These are phyloP conservation scores for Penicillium sp. DNA, from an alignment of 2,329 filamentous ascomycete genomes.

Conservation along the genomic window DNA sequence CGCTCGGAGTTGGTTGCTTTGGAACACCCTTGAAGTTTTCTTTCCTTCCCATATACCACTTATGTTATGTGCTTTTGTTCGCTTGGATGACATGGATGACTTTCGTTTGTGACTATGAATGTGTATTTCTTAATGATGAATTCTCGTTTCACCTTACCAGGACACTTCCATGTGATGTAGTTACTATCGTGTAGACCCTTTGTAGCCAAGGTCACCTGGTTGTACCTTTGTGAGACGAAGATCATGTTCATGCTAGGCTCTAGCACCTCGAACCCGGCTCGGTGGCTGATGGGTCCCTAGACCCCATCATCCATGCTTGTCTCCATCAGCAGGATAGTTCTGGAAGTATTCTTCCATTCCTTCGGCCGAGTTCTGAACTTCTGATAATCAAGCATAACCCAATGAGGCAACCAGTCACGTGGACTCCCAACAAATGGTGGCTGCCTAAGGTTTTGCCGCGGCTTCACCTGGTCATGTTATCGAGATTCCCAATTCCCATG, in stretches of 20 bases:
- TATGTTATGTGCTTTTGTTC: conserved; percentile 13
- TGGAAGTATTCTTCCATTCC: neutral
- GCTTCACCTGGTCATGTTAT: conserved; percentile 10
- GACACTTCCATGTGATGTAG: conserved; percentile 17
- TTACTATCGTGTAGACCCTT: conserved; percentile 6
- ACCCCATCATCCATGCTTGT: too few relatives aligned
- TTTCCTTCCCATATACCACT: conserved; percentile 26
- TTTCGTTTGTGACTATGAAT: conserved; percentile 10
- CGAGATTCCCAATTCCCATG: neutral
- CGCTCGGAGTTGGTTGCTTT: conserved; percentile 4
- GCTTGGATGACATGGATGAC: conserved; percentile 2
- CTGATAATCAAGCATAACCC: neutral
- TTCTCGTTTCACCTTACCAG: conserved; percentile 1
- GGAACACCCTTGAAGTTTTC: conserved; percentile 9
- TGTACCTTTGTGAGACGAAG: neutral
- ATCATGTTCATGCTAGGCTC: too few relatives aligned
- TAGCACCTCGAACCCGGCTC: too few relatives aligned
- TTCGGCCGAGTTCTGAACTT: neutral
- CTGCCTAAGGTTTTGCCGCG: conserved; percentile 22
- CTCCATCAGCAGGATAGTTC: too few relatives aligned
- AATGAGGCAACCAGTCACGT: conserved; percentile 17
- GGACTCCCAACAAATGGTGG: conserved; percentile 17
- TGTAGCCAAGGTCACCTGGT: conserved; percentile 2
- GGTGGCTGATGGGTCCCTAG: too few relatives aligned
- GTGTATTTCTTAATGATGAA: conserved; percentile 9